A percentile compares a stretch with the other conserved stretches of the same genome.
Evolutionary conservation across 176 grass and related monocot genomes (phyloP).

Genomic region (Guadua angustifolia): DNA sequence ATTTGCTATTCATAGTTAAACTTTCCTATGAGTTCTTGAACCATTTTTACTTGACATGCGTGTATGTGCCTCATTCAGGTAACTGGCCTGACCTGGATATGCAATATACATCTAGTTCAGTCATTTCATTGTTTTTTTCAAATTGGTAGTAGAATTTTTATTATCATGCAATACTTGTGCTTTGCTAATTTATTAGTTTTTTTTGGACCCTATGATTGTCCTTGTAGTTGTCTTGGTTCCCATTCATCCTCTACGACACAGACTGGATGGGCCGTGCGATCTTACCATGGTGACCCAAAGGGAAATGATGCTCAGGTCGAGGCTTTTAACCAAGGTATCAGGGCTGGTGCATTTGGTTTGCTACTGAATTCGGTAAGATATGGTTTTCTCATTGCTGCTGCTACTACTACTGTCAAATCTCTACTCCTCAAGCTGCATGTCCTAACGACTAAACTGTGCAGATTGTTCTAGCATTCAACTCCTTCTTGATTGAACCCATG

Average conservation of each 20-base stretch:
- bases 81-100: constrained; percentile 87
- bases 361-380: constrained; percentile 82
- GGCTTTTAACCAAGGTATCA: constrained; percentile 73
- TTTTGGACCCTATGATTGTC: background rate
- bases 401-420: background rate
- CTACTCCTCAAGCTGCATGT: background rate
- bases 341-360: constrained; percentile 79
- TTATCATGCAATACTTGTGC: background rate
- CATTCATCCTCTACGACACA: constrained; percentile 94
- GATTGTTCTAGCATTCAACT: constrained; percentile 70
- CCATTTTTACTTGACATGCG: no score
- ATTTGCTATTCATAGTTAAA: no score
- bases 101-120: background rate
- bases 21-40: no score
- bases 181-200: background rate
- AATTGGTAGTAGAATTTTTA: background rate
- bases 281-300: constrained; percentile 82
- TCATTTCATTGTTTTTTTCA: background rate
- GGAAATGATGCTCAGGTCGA: constrained; percentile 44
- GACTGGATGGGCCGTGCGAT: constrained; percentile 99
- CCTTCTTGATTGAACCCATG: constrained; percentile 81
- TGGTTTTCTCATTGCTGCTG: background rate
- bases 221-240: constrained; percentile 86
- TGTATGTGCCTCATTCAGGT: no score
- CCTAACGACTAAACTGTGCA: background rate